A percentile compares a stretch with the other conserved stretches of the same genome.
Evolutionary conservation across 176 grass and related monocot species (phyloP).

Genomic region (Oryza glumipatula): DNA sequence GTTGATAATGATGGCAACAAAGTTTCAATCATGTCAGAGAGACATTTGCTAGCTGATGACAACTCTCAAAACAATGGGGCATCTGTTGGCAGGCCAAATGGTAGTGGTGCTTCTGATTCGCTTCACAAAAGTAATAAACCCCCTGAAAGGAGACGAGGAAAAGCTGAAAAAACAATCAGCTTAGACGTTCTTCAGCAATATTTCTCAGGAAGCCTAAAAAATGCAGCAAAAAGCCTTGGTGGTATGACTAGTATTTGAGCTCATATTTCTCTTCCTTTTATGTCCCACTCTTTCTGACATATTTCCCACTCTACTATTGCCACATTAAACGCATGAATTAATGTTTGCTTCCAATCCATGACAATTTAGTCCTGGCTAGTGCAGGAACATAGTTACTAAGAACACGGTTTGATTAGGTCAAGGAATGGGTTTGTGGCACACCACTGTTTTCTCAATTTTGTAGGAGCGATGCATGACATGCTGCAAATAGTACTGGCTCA

Average conservation of each 20-base stretch:
- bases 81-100: constrained; percentile 48
- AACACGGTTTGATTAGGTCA: not conserved
- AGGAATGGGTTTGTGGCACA: not conserved
- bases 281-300: constrained; percentile 15
- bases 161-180: constrained; percentile 96
- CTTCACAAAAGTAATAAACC: constrained; percentile 59
- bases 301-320: not conserved
- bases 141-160: constrained; percentile 77
- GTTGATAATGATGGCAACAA: constrained; percentile 41
- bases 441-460: not conserved
- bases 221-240: constrained; percentile 89
- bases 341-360: not conserved
- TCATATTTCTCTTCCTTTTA: not conserved
- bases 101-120: constrained; percentile 58
- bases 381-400: not conserved
- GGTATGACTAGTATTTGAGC: constrained; percentile 59
- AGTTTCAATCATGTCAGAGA: constrained; percentile 34
- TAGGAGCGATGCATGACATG: not conserved
- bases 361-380: not conserved
- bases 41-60: constrained; percentile 46
- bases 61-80: constrained; percentile 48
- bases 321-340: not conserved
- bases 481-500: not conserved
- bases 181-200: constrained; percentile 94
- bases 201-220: constrained; percentile 91